Base-by-base conservation (phyloP, 2,329 filamentous ascomycete genomes). In the Microcera coccophila region DNA sequence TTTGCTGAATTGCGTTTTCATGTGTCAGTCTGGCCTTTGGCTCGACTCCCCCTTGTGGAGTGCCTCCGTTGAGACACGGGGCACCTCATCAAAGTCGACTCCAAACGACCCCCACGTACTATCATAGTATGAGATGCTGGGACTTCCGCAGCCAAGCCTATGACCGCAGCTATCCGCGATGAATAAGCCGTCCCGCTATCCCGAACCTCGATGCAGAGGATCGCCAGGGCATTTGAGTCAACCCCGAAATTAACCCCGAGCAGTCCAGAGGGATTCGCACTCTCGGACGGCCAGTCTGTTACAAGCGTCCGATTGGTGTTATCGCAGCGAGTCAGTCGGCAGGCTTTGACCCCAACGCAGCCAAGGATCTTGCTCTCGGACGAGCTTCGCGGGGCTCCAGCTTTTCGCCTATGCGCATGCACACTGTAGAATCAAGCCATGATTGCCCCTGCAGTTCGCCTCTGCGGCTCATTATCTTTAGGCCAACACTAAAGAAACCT, bases 361-460 rank as follows among this genome's bases (percentile, higher is more conserved):
- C 58, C 57, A 49, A 52, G 45, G 55, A 44, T 47, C 45, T 52
- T 50, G 55, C 57, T 58, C 47, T 47, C 44, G 41, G 44, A 41
- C 46, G 53, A 52, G 53, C 52, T 47, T 47, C 48, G 52, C 43
- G 52, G 55, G 55, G 55, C 55, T 58, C 53, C 51, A 55, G 49
- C 51, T 58, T 58, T 58, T 45, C 45, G 36, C 50, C 58, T 55
- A 45, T 47, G 42, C 52, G 51, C 48, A 57, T 54, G 48, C 48
- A 45, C 54, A 55, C 42, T 52, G 47, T 44, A 48, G 47, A 42
- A 39, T 36, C 38, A 36, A 43, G 38, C 43, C 44, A 48, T 49
- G 39, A 45, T 55, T 48, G 43, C 46, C 55, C 55, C 55, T 58
- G 51, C 55, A 55, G 53, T 29, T 42, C 44, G 32, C 41, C 36